phyloP scores from a whole-genome alignment of 306 rosid genomes.

The Trifolium pratense region DNA sequence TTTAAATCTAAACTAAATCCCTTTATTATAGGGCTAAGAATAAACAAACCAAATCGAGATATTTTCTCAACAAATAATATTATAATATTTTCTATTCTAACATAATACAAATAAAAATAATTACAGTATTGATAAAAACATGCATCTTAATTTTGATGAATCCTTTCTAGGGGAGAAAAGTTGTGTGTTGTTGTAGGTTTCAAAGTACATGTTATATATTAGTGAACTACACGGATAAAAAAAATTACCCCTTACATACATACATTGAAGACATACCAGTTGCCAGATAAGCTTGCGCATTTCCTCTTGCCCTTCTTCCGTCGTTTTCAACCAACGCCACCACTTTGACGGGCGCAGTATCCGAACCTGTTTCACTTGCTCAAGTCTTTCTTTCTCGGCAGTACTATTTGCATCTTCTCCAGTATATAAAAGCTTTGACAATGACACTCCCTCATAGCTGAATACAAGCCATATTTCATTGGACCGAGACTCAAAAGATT shows the following conservation, averaged over 20 bases:
- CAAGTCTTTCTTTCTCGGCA: conserved; percentile 56
- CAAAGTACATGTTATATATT: conserved; percentile 11
- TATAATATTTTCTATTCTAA: too few relatives aligned
- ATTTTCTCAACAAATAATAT: too few relatives aligned
- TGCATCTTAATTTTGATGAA: neutral
- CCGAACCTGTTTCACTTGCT: conserved; percentile 61
- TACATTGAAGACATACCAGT: conserved; percentile 64
- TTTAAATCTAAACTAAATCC: too few relatives aligned
- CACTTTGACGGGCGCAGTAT: conserved; percentile 85
- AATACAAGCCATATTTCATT: conserved; percentile 97
- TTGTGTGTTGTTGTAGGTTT: conserved; percentile 9
- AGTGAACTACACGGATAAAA: conserved; percentile 20
- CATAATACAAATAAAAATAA: neutral
- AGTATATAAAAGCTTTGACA: conserved; percentile 83
- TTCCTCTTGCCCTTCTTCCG: conserved; percentile 87
- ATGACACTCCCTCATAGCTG: conserved; percentile 76
- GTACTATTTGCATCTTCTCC: conserved; percentile 57
- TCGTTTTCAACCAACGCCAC: conserved; percentile 98
- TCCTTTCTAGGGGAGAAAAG: conserved; percentile 29
- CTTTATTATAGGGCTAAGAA: too few relatives aligned
- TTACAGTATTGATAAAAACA: conserved; percentile 1
- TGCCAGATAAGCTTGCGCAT: conserved; percentile 89
- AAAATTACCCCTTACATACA: conserved; percentile 13
- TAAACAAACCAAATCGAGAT: too few relatives aligned
- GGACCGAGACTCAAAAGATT: conserved; percentile 86